These are phyloP conservation scores for Cicer yamashitae DNA, from an alignment of 306 rosid species.

Conservation along the genomic window DNA sequence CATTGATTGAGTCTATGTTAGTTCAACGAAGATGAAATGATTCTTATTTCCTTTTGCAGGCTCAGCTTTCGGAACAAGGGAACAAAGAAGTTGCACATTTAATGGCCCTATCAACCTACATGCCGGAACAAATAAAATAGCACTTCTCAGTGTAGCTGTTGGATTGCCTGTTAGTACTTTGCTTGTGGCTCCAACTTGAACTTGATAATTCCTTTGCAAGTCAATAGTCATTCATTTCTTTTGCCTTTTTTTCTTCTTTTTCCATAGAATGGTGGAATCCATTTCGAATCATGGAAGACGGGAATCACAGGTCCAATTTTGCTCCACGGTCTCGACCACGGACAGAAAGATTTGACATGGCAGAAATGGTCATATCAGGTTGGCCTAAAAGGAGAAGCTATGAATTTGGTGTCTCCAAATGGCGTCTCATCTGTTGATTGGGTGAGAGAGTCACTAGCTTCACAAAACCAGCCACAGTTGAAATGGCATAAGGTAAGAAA, in stretches of 20 bases:
- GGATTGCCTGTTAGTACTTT: slow-evolving; percentile 81
- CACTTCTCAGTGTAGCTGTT: slow-evolving; percentile 88
- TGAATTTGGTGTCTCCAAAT: slow-evolving; percentile 71
- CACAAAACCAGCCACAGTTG: slow-evolving; percentile 60
- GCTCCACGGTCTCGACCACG: slow-evolving; percentile 73
- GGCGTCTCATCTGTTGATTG: slow-evolving; percentile 77
- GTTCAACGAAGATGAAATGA: slow-evolving; percentile 37
- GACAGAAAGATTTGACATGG: slow-evolving; percentile 66
- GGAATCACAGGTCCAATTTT: slow-evolving; percentile 84
- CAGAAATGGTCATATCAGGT: slow-evolving; percentile 96
- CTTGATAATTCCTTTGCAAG: not conserved
- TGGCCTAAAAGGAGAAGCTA: slow-evolving; percentile 86
- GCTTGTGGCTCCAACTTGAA: slow-evolving; percentile 37
- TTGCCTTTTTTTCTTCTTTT: not conserved
- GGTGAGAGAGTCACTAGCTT: slow-evolving; percentile 63
- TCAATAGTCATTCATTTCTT: slow-evolving; percentile 18
- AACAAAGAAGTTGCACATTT: slow-evolving; percentile 71
- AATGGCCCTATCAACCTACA: slow-evolving; percentile 67
- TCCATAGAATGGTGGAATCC: slow-evolving; percentile 75
- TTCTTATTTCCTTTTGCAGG: slow-evolving; percentile 56
- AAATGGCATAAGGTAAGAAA: slow-evolving; percentile 86
- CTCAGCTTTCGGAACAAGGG: slow-evolving; percentile 79
- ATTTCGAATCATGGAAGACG: slow-evolving; percentile 78
- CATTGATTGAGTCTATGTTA: not conserved
- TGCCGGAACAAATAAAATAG: slow-evolving; percentile 78